Percentiles rank a stretch among this genome's conserved stretches.
phyloP scores from a whole-genome alignment of 495 filamentous ascomycete genomes.

The Penicillium pulvis region DNA sequence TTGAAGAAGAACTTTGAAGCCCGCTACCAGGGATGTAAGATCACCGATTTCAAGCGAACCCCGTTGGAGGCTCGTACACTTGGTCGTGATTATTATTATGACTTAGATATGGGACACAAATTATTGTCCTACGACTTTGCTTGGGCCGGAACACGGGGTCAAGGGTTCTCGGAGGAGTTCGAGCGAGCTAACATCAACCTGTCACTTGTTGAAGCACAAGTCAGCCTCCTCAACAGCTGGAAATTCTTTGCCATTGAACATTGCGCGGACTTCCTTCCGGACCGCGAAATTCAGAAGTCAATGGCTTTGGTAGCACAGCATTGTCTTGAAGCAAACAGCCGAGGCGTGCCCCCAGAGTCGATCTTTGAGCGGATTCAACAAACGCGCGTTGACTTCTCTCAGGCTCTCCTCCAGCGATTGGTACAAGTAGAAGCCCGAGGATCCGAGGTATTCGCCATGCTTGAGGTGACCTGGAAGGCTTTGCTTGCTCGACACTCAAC shows the following conservation, averaged over 20 bases:
- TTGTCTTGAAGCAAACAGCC: slow-evolving; percentile 71
- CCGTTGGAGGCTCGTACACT: slow-evolving; percentile 59
- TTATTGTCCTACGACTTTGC: slow-evolving; percentile 74
- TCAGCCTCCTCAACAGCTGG: slow-evolving; percentile 84
- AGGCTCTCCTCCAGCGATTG: slow-evolving; percentile 75
- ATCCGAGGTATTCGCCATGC: slow-evolving; percentile 61
- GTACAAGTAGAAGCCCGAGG: slow-evolving; percentile 62
- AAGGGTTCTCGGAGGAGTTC: slow-evolving; percentile 79
- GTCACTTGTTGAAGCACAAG: slow-evolving; percentile 87
- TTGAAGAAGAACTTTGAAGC: slow-evolving; percentile 81
- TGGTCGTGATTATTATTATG: slow-evolving; percentile 80
- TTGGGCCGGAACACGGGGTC: slow-evolving; percentile 68
- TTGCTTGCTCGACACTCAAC: slow-evolving; percentile 63
- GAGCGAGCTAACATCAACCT: slow-evolving; percentile 85
- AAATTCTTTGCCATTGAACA: slow-evolving; percentile 85
- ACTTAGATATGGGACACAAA: slow-evolving; percentile 68
- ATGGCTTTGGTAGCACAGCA: slow-evolving; percentile 67
- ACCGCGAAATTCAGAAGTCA: slow-evolving; percentile 65
- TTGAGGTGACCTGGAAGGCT: slow-evolving; percentile 67
- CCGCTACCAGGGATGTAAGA: slow-evolving; percentile 67
- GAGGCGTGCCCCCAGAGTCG: slow-evolving; percentile 63
- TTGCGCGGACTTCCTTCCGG: slow-evolving; percentile 63
- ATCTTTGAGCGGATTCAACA: slow-evolving; percentile 74
- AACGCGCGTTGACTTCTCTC: slow-evolving; percentile 71
- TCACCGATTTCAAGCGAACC: slow-evolving; percentile 78